Evolutionary conservation across 306 rosid species (phyloP).

Genomic region (Rubus idaeus): DNA sequence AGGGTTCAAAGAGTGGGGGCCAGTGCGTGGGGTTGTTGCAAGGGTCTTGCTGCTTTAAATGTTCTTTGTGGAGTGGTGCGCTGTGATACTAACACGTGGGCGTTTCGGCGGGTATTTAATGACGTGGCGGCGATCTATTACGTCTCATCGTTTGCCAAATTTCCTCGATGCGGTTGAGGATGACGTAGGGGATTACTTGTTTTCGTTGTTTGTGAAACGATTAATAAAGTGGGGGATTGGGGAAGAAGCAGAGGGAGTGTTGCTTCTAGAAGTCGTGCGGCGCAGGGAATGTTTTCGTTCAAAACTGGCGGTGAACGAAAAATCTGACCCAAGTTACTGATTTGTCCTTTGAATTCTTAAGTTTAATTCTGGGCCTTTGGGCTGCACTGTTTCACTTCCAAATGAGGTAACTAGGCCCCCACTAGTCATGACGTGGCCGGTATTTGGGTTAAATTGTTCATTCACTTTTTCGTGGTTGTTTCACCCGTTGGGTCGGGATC

Average conservation of each 20-base stretch:
- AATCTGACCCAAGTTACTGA: too few species aligned
- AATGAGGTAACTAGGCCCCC: too few species aligned
- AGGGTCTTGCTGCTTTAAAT: not conserved
- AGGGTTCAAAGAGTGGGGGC: not conserved
- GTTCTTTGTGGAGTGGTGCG: not conserved
- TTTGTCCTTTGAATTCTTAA: too few species aligned
- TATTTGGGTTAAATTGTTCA: too few species aligned
- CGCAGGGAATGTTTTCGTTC: conserved; percentile 21
- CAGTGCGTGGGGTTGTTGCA: not conserved
- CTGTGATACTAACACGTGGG: not conserved
- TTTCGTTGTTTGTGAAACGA: not conserved
- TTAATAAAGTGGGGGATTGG: not conserved
- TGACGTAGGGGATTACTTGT: not conserved
- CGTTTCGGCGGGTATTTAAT: not conserved
- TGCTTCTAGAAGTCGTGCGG: conserved; percentile 33
- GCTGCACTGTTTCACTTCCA: too few species aligned
- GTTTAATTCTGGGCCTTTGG: too few species aligned
- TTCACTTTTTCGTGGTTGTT: too few species aligned
- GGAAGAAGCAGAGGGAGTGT: not conserved
- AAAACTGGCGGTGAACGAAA: not conserved
- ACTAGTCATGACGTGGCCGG: too few species aligned
- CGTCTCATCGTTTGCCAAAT: not conserved
- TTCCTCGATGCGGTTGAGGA: not conserved
- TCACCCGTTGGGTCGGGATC: too few species aligned
- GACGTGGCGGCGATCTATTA: not conserved